phyloP scores from a whole-genome alignment of 2,329 filamentous ascomycete species.

The Colletotrichum sp. region DNA sequence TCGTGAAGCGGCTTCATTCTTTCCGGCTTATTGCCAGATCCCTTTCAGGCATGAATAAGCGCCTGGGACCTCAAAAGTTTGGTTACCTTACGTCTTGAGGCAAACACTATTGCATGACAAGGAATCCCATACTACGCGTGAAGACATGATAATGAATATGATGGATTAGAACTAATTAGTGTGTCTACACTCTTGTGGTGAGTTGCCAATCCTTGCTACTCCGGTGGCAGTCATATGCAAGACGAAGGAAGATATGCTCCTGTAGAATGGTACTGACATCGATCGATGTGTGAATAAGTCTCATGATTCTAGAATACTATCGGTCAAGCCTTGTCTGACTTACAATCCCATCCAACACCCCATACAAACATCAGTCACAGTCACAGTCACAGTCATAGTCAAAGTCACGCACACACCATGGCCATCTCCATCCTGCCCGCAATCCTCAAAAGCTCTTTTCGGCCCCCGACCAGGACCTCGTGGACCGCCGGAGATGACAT shows the following conservation, averaged over 20 bases:
- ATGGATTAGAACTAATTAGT: not conserved
- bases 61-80: not conserved
- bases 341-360: not conserved
- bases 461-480: not conserved
- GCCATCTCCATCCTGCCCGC: not conserved
- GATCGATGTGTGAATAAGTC: not conserved
- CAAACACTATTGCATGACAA: not conserved
- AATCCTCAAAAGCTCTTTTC: not conserved
- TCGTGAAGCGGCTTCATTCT: not conserved
- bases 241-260: fast-evolving
- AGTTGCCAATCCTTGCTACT: not conserved
- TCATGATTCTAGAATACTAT: not conserved
- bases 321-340: not conserved
- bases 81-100: not conserved
- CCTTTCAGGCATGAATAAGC: not conserved
- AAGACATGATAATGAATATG: not conserved
- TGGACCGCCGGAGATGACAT: not conserved
- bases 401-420: not conserved
- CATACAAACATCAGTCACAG: not conserved
- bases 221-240: not conserved
- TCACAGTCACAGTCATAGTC: not conserved
- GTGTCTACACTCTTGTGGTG: not conserved
- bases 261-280: fast-evolving
- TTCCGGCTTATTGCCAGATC: not conserved
- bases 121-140: not conserved